Evolutionary conservation across 768 basidiomycete genomes (phyloP), one percentile per base, ranked within the genome.

Genomic region (Gelatoporia subvermispora): DNA sequence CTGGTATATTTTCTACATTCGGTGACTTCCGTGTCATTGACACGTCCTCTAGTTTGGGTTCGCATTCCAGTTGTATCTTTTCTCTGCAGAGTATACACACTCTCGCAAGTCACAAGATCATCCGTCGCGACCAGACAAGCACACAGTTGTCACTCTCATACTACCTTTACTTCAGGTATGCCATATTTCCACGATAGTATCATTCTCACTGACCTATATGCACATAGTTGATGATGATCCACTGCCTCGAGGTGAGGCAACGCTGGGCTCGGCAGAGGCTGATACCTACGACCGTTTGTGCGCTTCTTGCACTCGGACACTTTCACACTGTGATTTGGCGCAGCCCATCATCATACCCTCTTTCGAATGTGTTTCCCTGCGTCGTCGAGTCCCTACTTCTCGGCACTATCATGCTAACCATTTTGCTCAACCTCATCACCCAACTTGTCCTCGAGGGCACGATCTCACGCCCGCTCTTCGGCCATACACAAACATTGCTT

Each of bases 301-400:
- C 84, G 10, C 31, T 80, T 38, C 64, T 84, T 15, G 77, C 79
- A 1, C 74, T 90, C 44, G 20, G 72, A 1, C 87, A 89, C 60
- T 89, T 88, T 62, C 82, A 88, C 56, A 65, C 67, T 38, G 80
- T 86, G 13, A 64, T 85, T 37, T 77, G 75, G 65, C 60, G 65
- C 51, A 73, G 69, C 0, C 64, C 72, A 0, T 53, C 68, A 3
- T 67, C 71, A 11, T 87, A 88, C 57, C 87, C 88, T 1, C 71
- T 88, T 11, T 75, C 88, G 48, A 87, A 84, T 59, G 85, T 85
- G 52, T 73, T 88, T 47, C 84, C 85, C 3, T 85, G 81, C 63
- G 64, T 85, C 47, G 80, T 89, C 49, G 88, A 90, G 62, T 77
- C 84, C 1, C 41, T 77, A 42, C 74, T 90, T 35, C 55, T 86